Evolutionary conservation across 352 stramenopile species (phyloP), one percentile per base, ranked within the genome.

Genomic region (Pilasporangium apinafurcum): DNA sequence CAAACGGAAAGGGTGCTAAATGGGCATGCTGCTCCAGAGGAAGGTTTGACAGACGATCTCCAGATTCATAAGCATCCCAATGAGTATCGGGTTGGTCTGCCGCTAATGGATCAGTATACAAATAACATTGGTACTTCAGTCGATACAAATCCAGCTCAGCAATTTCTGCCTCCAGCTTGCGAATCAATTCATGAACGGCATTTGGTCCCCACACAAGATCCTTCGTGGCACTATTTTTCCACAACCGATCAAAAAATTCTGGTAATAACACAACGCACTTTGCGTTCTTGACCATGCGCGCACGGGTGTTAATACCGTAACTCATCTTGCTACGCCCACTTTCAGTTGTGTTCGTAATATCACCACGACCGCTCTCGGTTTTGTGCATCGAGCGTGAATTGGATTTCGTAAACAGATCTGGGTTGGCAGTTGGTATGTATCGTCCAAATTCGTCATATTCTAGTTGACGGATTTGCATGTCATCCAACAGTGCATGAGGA

Each of bases 401-500:
- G 25, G 35, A 58, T 52, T 76, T 74, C 18, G 51, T 37, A 12
- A 70, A 58, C n/a, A 65, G 30, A 10, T 89, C 67, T 8, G 62
- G 45, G 18, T 75, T 69, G 17, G 69, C 48, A 22, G 70, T 78
- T 5, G 77, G 79, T 24, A 94, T 45, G 33, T 76, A 57, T 14
- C 79, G 69, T 2, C 82, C 82, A 65, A 86, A 94, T 44, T 94
- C 82, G 41, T 94, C 82, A 35, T 89, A 92, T 36, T 91, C 80
- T 31, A 90, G 57, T 24, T 88, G 67, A 21, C 59, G 68, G 12
- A 82, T 59, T 21, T 80, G 77, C 17, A 90, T 58, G 33, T 94
- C 83, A 57, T 91, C 78, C 7, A 94, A 43, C 22, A 94, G 57
- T 14, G 77, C 71, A 45, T 89, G 77, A 7, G 83, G 83, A 28